Evolutionary conservation across 2,329 filamentous ascomycete genomes (phyloP), one percentile per base, ranked within the genome.

Genomic region (Chaetomiaceae sp.): DNA sequence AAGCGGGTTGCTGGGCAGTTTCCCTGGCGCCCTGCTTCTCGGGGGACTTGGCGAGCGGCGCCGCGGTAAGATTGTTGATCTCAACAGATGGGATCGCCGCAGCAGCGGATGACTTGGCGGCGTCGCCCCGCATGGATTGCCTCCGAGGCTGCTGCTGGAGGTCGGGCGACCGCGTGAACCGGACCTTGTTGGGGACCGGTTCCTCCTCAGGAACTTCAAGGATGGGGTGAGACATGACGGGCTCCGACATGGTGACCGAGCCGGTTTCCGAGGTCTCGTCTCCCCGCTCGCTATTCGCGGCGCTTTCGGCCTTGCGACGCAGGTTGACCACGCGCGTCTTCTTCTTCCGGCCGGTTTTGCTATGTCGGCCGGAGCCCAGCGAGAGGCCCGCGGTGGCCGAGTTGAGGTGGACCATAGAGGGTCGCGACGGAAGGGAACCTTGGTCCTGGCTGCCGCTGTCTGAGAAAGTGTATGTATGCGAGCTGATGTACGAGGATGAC

Each of bases 251-350:
- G 6, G 83, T 82, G 1, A 77, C 73, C 10, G 81, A 84, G 20
- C 72, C 72, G 0, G 71, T 70, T 23, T 79, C 81, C 5, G 79
- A 81, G 14, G 68, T 72, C 10, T 66, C 70, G 20, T 75, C 77
- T 19, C 74, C 73, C 10, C 73, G 44, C 19, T 58, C 59, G 37
- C 60, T 62, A 34, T 40, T 51, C 25, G 30, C 47, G 34, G 58
- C 58, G 34, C 54, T 58, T 13, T 43, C 49, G 4, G 74, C 71
- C 60, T 78, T 79, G 55, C 79, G 82, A n/a, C 89, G 79, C 13
- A 95, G 73, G 62, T 95, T 89, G 54, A 95, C 87, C 13, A 95
- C 84, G 17, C 89, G 78, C 52, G 82, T 89, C 78, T 92, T 95
- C 74, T 88, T 87, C 71, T 88, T 92, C 48, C 87, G 81, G 30